Evolutionary conservation across 2,329 filamentous ascomycete genomes (phyloP), one percentile per base, ranked within the genome.

Genomic region (Arthrobotrys iridis): DNA sequence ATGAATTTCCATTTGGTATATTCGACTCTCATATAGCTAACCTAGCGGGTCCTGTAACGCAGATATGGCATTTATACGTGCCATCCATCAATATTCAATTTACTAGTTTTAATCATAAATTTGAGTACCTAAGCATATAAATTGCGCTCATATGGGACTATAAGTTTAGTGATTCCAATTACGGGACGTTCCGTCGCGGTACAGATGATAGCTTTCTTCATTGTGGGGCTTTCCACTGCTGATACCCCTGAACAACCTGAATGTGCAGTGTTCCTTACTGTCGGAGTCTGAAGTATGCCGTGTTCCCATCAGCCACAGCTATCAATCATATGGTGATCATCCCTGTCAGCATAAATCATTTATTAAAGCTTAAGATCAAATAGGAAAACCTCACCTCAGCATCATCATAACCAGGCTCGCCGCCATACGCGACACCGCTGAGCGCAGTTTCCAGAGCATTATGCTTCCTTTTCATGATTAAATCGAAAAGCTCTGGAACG

Each of bases 151-250:
- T n/a, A n/a, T n/a, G n/a, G n/a, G n/a, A n/a, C n/a, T n/a, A n/a
- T 46, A 4, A 18, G 7, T 40, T 43, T 30, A 58, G 28, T 58
- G 52, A 1, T 11, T 24, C 52, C 52, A 43, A 20, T 35, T 58
- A 7, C 35, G 33, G 8, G 52, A 58, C 5, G 37, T 28, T 20
- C 52, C 52, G n/a, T 58, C 24, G 4, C 20, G 10, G 35, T 58
- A 58, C 11, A 58, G 33, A 30, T 58, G 52, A 28, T 58, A 41
- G 20, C 52, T 58, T 28, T 43, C 52, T 10, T 58, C 52, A 22
- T 58, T 58, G 11, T 58, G 52, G 1, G 52, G 52, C 0, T 28
- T 58, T 20, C 3, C n/a, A n/a, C 50, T 18, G 37, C 55, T 59
- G 11, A 59, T 30, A 26, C 24, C 24, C 1, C 55, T 8, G 20